Base-by-base conservation (phyloP, 306 rosid genomes). In the Glycine tomentella region DNA sequence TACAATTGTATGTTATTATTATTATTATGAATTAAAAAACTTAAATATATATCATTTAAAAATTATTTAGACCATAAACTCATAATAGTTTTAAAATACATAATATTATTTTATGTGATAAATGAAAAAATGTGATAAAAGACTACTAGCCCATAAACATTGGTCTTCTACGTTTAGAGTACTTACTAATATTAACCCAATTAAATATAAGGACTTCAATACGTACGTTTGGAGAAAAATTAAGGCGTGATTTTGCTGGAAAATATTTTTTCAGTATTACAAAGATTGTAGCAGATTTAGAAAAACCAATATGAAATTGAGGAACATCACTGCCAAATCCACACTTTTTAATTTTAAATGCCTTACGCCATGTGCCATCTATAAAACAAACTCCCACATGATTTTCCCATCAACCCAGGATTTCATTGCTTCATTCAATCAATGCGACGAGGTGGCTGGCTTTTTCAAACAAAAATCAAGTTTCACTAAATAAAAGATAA, bases 381-480 rank as follows among this genome's bases (percentile, higher is more conserved):
- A 53, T 0, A 1, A 5, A 80, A 72, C 52, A 62, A 11, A 51
- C 48, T n/a, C 0, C 31, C 25, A 44, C 13, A 76, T 62, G 25
- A 74, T 33, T 75, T 81, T 56, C 20, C 70, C n/a, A 74, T 45
- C 76, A 74, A 74, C 66, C 15, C 71, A 59, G 33, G 71, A 70
- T 80, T 71, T 76, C 38, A 16, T 55, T 53, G 80, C 70, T 71
- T 80, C 79, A 59, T n/a, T 53, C 77, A 80, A 80, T 85, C 48
- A 85, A 83, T 55, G 56, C 67, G 17, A 45, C 14, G 56, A 44
- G 14, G 38, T 20, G 67, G 68, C 6, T 44, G 9, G 9, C 38
- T 7, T 69, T 69, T 45, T 34, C 45, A 53, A 9, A 48, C 11
- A 34, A 9, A 70, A 44, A 12, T 17, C 15, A 38, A 7, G 31